Percentiles rank a stretch among this genome's conserved stretches.
phyloP scores from a whole-genome alignment of 257 asterid species.

The Solanum corneliomulleri region DNA sequence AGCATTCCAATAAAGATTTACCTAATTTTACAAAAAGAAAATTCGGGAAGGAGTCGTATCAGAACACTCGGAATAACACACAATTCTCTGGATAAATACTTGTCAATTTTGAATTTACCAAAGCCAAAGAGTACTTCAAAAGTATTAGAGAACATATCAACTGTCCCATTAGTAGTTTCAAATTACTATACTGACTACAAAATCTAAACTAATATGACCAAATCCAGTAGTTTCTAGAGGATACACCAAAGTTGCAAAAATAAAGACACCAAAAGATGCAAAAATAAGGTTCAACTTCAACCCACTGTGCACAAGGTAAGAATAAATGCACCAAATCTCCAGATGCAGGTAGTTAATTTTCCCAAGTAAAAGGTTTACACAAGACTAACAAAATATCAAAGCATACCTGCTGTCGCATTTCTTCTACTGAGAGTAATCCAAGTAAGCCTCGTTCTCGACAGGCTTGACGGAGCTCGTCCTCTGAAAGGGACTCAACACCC shows the following conservation, averaged over 20 bases:
- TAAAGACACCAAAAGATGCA: not conserved
- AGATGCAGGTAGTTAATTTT: not conserved
- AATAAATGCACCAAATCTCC: not conserved
- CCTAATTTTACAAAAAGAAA: not conserved
- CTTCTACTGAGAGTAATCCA: slow-evolving; percentile 68
- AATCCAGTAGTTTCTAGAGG: not conserved
- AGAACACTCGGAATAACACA: not conserved
- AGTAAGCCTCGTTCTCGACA: slow-evolving; percentile 92
- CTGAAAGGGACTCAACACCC: slow-evolving; percentile 86
- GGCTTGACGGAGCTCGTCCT: slow-evolving; percentile 89
- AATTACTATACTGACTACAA: not conserved
- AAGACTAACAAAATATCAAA: not conserved
- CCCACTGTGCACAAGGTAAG: not conserved
- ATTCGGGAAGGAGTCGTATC: not conserved
- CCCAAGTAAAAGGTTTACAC: not conserved
- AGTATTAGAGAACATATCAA: not conserved
- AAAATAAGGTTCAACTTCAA: not conserved
- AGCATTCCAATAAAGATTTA: not conserved
- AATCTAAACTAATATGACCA: not conserved
- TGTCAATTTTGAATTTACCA: not conserved
- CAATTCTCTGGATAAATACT: not conserved
- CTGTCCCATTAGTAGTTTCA: not conserved
- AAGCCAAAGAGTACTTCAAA: not conserved
- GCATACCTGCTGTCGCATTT: slow-evolving; percentile 86
- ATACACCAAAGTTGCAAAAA: not conserved